phyloP scores from a whole-genome alignment of 331 rosid species.

The Malus hybrid region DNA sequence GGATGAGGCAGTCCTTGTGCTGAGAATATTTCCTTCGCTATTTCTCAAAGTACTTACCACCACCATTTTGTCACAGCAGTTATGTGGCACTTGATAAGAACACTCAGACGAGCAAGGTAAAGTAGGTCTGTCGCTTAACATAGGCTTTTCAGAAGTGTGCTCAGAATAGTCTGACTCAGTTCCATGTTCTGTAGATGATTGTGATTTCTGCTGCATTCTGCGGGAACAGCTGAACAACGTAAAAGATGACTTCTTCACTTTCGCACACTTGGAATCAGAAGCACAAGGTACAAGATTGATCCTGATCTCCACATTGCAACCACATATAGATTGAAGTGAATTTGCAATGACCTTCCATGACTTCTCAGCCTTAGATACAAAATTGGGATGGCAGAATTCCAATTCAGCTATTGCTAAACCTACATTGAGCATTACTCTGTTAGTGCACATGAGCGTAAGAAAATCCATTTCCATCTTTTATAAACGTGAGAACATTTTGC shows the following conservation, averaged over 20 bases:
- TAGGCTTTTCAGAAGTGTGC: constrained; percentile 37
- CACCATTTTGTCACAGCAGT: constrained; percentile 26
- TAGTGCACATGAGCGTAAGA: neutral
- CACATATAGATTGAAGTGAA: constrained; percentile 51
- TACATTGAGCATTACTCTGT: constrained; percentile 20
- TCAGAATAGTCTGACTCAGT: constrained; percentile 42
- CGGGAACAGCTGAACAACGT: constrained; percentile 64
- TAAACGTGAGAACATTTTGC: neutral
- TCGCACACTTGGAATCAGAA: constrained; percentile 34
- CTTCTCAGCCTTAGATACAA: constrained; percentile 57
- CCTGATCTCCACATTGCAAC: constrained; percentile 72
- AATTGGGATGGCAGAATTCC: constrained; percentile 52
- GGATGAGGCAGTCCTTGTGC: constrained; percentile 41
- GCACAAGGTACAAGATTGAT: constrained; percentile 40
- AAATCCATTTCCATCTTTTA: neutral
- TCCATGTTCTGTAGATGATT: constrained; percentile 33
- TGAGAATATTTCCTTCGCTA: constrained; percentile 50
- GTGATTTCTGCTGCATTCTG: constrained; percentile 34
- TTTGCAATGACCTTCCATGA: constrained; percentile 77
- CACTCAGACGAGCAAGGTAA: constrained; percentile 32
- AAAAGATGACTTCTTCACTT: constrained; percentile 46
- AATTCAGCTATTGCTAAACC: constrained; percentile 69
- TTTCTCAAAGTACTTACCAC: constrained; percentile 42
- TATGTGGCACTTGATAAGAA: constrained; percentile 31
- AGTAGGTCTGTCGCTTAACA: constrained; percentile 32